A percentile compares a stretch with the other conserved stretches of the same genome.
These are phyloP conservation scores for Codiaeum variegatum DNA, from an alignment of 441 rosid genomes.

Conservation along the genomic window DNA sequence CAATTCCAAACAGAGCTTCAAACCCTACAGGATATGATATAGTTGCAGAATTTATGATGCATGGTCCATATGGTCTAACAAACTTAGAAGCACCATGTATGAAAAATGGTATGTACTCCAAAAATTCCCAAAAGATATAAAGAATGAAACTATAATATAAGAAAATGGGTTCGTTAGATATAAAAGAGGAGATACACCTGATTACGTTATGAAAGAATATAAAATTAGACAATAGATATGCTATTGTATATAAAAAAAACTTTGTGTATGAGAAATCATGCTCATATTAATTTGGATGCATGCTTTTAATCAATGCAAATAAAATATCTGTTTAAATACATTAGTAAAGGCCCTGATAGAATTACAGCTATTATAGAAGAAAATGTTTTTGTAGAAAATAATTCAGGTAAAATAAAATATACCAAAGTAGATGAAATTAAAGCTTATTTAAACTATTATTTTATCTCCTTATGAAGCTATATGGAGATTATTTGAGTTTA, in stretches of 20 bases:
- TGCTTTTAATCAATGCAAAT: background rate
- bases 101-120: background rate
- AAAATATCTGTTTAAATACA: background rate
- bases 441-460: background rate
- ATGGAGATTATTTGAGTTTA: background rate
- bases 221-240: background rate
- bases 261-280: background rate
- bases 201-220: background rate
- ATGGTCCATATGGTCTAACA: background rate
- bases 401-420: background rate
- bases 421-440: background rate
- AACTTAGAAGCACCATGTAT: background rate
- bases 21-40: background rate
- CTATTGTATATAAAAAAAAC: conserved; percentile 15
- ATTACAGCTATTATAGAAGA: background rate
- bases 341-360: background rate
- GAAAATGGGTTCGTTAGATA: background rate
- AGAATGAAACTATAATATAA: background rate
- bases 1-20: background rate
- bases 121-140: background rate
- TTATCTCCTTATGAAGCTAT: background rate
- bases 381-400: background rate
- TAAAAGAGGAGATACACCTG: background rate
- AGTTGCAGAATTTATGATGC: background rate
- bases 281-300: conserved; percentile 18